These are phyloP conservation scores for Massariosphaeria phaeospora DNA, from an alignment of 495 filamentous ascomycete species.

Conservation along the genomic window DNA sequence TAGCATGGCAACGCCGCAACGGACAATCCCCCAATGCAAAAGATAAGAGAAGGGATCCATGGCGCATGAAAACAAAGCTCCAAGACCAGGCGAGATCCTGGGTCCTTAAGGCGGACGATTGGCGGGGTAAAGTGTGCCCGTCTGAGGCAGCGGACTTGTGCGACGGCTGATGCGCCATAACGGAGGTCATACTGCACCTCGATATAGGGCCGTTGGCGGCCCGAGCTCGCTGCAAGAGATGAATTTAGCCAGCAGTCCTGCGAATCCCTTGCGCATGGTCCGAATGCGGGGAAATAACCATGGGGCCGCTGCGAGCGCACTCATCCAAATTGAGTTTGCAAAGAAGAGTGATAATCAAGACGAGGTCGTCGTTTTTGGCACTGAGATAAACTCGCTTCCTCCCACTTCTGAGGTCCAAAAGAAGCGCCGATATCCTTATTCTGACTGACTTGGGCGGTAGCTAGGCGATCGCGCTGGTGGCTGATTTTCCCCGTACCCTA, in stretches of 20 bases:
- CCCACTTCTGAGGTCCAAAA: background rate
- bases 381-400: background rate
- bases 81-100: background rate
- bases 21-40: no score
- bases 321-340: background rate
- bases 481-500: background rate
- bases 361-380: background rate
- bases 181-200: background rate
- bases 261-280: background rate
- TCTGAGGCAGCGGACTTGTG: constrained; percentile 1
- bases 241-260: constrained; percentile 21
- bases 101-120: background rate
- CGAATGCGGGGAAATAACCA: constrained; percentile 22
- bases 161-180: constrained; percentile 22
- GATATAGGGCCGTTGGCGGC: constrained; percentile 1
- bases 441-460: constrained; percentile 11
- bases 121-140: constrained; percentile 17
- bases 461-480: constrained; percentile 10
- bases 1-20: no score
- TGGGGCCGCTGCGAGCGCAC: background rate
- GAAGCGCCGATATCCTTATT: background rate
- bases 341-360: background rate
- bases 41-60: background rate
- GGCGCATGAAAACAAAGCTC: background rate
- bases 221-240: background rate